Evolutionary conservation across 2,329 filamentous ascomycete species (phyloP).

Genomic region (Aspergillus spinulosporus): DNA sequence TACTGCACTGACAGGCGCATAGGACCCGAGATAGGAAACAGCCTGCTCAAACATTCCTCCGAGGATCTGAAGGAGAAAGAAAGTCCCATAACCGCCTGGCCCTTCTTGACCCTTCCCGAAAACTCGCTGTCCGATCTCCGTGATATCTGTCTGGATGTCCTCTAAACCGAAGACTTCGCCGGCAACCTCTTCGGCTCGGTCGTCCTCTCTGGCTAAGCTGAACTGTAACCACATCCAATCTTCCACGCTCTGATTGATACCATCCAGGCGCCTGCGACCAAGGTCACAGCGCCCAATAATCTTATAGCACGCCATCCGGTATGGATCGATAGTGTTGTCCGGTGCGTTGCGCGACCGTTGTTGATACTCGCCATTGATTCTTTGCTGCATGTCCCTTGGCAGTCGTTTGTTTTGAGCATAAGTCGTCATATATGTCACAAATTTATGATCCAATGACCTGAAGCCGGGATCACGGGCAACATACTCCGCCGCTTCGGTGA

Average conservation of each 20-base stretch:
- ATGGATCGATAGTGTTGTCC: slow-evolving; percentile 86
- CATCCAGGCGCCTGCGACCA: slow-evolving; percentile 56
- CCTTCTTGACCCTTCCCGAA: slow-evolving; percentile 83
- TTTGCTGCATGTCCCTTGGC: slow-evolving; percentile 75
- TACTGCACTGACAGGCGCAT: slow-evolving; percentile 88
- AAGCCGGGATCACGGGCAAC: slow-evolving; percentile 80
- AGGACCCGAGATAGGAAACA: slow-evolving; percentile 86
- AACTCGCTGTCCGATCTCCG: slow-evolving; percentile 86
- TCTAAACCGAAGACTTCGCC: slow-evolving; percentile 63
- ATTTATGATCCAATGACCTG: slow-evolving; percentile 85
- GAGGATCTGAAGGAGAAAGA: slow-evolving; percentile 88
- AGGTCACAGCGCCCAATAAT: slow-evolving; percentile 79
- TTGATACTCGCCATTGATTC: slow-evolving; percentile 86
- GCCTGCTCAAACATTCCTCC: slow-evolving; percentile 94
- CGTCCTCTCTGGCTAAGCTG: slow-evolving; percentile 61
- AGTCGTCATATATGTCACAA: slow-evolving; percentile 80
- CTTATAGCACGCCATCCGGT: slow-evolving; percentile 97
- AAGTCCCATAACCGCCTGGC: slow-evolving; percentile 78
- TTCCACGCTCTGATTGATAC: slow-evolving; percentile 60
- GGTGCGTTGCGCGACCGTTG: slow-evolving; percentile 81
- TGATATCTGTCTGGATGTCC: slow-evolving; percentile 75
- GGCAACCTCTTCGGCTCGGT: slow-evolving; percentile 61
- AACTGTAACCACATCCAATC: slow-evolving; percentile 70
- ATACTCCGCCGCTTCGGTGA: slow-evolving; percentile 84
- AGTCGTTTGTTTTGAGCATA: slow-evolving; percentile 81